Evolutionary conservation across 2,329 filamentous ascomycete species (phyloP).

Genomic region (Cordyceps fumosorosea): DNA sequence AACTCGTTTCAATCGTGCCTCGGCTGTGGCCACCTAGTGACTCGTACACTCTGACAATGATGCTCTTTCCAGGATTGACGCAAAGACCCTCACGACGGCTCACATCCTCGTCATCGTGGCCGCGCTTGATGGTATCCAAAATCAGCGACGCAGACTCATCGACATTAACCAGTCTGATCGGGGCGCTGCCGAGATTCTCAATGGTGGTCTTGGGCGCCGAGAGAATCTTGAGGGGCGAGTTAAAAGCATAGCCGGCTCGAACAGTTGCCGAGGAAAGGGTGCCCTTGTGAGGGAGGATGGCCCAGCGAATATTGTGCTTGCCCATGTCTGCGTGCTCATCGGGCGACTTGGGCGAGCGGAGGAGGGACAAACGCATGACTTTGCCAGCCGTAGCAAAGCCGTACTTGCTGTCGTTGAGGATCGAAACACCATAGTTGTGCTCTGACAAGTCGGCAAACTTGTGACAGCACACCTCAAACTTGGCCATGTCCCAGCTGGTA

Average conservation of each 20-base stretch:
- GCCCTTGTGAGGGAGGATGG: conserved; percentile 78
- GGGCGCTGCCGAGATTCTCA: conserved; percentile 26
- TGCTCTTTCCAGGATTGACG: conserved; percentile 63
- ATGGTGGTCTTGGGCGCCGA: conserved; percentile 24
- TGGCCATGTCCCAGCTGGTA: conserved; percentile 94
- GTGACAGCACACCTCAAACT: conserved; percentile 94
- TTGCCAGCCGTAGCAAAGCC: conserved; percentile 88
- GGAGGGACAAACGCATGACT: conserved; percentile 79
- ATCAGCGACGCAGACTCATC: conserved; percentile 55
- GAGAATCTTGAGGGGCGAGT: conserved; percentile 59
- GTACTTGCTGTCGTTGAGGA: conserved; percentile 94
- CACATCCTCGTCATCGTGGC: conserved; percentile 78
- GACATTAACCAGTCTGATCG: conserved; percentile 62
- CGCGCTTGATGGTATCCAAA: conserved; percentile 86
- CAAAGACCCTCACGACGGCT: conserved; percentile 54
- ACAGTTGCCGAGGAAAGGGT: conserved; percentile 66
- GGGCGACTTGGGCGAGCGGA: conserved; percentile 85
- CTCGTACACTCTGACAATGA: conserved; percentile 84
- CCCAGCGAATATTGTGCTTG: conserved; percentile 78
- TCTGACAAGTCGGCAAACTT: conserved; percentile 90
- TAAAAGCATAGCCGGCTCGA: conserved; percentile 82
- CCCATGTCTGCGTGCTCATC: conserved; percentile 95
- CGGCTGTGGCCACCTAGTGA: conserved; percentile 74
- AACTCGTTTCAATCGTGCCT: conserved; percentile 60
- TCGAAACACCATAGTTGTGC: conserved; percentile 80